These are phyloP conservation scores for Suillus luteus DNA, from an alignment of 768 basidiomycete genomes.

Conservation along the genomic window DNA sequence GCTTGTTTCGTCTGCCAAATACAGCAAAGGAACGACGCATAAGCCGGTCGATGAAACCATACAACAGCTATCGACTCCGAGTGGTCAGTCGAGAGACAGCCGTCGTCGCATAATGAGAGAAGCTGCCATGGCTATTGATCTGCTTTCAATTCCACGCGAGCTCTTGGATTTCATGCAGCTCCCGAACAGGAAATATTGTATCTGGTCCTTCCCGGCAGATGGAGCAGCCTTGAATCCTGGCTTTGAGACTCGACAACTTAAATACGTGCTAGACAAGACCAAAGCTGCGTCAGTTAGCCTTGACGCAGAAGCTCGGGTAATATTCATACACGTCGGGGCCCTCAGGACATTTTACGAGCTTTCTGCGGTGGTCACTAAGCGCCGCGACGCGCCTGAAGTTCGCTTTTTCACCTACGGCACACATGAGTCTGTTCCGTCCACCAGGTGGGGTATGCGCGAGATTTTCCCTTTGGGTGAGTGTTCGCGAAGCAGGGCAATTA, in stretches of 20 bases:
- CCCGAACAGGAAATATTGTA: conserved; percentile 42
- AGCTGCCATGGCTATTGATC: conserved; percentile 29
- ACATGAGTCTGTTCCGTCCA: conserved; percentile 50
- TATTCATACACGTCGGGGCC: conserved; percentile 71
- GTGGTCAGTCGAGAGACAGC: background rate
- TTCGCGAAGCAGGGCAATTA: background rate
- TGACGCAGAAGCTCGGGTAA: conserved; percentile 44
- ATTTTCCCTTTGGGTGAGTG: conserved; percentile 67
- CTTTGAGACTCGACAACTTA: conserved; percentile 47
- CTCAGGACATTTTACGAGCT: conserved; percentile 50
- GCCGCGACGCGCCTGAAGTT: conserved; percentile 44
- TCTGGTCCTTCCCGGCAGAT: conserved; percentile 47
- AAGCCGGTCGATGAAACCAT: conserved; percentile 17
- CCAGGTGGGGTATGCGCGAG: conserved; percentile 63
- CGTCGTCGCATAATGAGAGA: conserved; percentile 11
- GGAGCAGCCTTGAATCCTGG: conserved; percentile 30
- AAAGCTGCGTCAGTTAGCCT: conserved; percentile 40
- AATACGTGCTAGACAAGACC: conserved; percentile 45
- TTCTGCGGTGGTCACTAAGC: conserved; percentile 49
- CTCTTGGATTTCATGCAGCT: conserved; percentile 49
- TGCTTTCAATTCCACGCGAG: conserved; percentile 46
- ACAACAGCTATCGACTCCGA: conserved; percentile 5
- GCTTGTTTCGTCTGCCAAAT: conserved; percentile 19
- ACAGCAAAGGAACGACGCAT: conserved; percentile 19
- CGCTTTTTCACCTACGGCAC: conserved; percentile 74